Evolutionary conservation across 1,139 yeast genomes (phyloP).

Genomic region (Suhomyces bolitotheri): DNA sequence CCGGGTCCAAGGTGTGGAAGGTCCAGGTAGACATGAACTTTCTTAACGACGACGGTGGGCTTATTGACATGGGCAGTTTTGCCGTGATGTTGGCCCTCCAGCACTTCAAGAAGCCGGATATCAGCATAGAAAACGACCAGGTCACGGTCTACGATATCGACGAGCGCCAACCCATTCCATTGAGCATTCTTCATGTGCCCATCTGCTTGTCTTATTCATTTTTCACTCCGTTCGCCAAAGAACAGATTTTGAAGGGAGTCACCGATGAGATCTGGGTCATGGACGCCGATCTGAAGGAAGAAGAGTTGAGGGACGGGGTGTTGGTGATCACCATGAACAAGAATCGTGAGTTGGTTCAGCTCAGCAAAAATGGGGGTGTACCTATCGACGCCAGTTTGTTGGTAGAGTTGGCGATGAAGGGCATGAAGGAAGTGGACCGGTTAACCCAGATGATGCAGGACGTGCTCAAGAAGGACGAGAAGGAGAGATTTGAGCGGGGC

Average conservation of each 20-base stretch:
- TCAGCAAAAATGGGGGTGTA: constrained; percentile 87
- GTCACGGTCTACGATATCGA: constrained; percentile 66
- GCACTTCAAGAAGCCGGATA: constrained; percentile 83
- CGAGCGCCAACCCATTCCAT: constrained; percentile 84
- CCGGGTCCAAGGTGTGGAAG: constrained; percentile 90
- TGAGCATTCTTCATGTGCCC: constrained; percentile 86
- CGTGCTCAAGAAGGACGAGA: constrained; percentile 57
- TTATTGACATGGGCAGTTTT: constrained; percentile 85
- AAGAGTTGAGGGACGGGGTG: constrained; percentile 71
- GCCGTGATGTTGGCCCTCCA: constrained; percentile 86
- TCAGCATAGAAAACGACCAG: constrained; percentile 64
- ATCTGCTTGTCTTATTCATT: constrained; percentile 89
- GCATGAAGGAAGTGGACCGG: constrained; percentile 61
- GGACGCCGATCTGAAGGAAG: constrained; percentile 82
- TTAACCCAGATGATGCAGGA: constrained; percentile 65
- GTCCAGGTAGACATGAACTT: constrained; percentile 88
- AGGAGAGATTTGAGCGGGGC: constrained; percentile 29
- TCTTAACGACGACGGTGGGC: constrained; percentile 86
- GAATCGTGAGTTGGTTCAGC: constrained; percentile 86
- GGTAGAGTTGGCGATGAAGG: constrained; percentile 67
- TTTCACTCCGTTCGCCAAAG: constrained; percentile 64
- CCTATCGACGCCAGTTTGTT: constrained; percentile 75
- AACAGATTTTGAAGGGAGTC: constrained; percentile 66
- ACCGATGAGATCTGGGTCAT: constrained; percentile 63
- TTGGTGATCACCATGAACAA: constrained; percentile 85